Conservation (phyloP, 176 grass and related monocot species). For the Aegilops tauschii region DNA sequence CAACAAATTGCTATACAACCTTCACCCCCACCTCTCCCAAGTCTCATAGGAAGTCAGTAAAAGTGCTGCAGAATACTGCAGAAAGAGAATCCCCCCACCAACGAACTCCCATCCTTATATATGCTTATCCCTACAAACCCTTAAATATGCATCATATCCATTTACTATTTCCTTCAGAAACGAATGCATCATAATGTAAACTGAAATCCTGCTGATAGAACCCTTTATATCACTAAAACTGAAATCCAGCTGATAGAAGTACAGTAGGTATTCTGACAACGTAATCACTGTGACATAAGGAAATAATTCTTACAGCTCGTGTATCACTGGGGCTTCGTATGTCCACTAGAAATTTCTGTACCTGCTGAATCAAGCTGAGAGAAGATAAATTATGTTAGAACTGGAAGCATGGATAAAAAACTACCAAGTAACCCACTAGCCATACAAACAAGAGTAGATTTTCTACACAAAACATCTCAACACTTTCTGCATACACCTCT, state of each 20-base stretch:
- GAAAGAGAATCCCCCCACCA: background rate
- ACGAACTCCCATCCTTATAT: background rate
- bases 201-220: background rate
- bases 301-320: conserved; percentile 60
- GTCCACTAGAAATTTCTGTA: conserved; percentile 74
- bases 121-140: background rate
- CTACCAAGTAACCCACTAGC: conserved; percentile 11
- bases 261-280: background rate
- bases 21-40: background rate
- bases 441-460: conserved; percentile 14
- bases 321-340: conserved; percentile 45
- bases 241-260: background rate
- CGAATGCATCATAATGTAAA: background rate
- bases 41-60: background rate
- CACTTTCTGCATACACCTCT: background rate
- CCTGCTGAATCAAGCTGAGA: conserved; percentile 87
- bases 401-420: conserved; percentile 9
- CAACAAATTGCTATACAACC: background rate
- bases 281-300: background rate
- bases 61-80: background rate
- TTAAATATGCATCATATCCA: background rate
- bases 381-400: conserved; percentile 28
- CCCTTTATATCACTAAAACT: background rate
- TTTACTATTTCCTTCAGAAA: background rate
- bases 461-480: conserved; percentile 3